Evolutionary conservation across 331 rosid genomes (phyloP), one percentile per base, ranked within the genome.

Genomic region (Saraca asoca): DNA sequence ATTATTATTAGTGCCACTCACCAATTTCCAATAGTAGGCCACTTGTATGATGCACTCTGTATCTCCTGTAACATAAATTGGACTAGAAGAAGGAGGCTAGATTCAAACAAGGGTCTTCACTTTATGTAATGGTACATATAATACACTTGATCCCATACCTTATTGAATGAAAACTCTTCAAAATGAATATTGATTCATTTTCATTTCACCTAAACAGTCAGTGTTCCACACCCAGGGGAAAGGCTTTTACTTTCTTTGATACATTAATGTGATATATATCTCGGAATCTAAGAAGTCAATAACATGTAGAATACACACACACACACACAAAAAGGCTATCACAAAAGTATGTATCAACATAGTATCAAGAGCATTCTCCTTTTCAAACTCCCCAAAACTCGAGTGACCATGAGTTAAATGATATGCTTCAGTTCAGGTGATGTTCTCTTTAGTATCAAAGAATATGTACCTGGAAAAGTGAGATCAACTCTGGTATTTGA

Each of bases 401-500:
- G 5, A 9, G 67, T 35, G 46, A 29, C 33, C 69, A 65, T 53
- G 3, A 52, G 60, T 51, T 60, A 45, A 48, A 52, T 34, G 18
- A 38, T 51, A 12, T 7, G 10, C 5, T 1, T 12, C 7, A 12
- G 19, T 1, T 12, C 7, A 12, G 19, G 16, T 4, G 55, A 64
- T 7, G 16, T 39, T 52, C 44, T 37, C 29, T 51, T 44, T 53
- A 14, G 31, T 24, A 24, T 24, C 51, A 61, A 52, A 53, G 39
- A 79, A 62, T 54, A 48, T 9, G 13, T 71, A 94, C 99, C 97
- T 94, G 99, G 34, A 88, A 81, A 75, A 86, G 88, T 18, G 69
- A 81, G 53, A 86, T 85, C 55, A 94, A 79, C 73, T 94, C 99
- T 49, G 83, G 85, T 80, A 86, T 85, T 75, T 83, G 88, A 75